phyloP scores from a whole-genome alignment of 2,329 filamentous ascomycete species.

The Trematosphaeria pertusa region DNA sequence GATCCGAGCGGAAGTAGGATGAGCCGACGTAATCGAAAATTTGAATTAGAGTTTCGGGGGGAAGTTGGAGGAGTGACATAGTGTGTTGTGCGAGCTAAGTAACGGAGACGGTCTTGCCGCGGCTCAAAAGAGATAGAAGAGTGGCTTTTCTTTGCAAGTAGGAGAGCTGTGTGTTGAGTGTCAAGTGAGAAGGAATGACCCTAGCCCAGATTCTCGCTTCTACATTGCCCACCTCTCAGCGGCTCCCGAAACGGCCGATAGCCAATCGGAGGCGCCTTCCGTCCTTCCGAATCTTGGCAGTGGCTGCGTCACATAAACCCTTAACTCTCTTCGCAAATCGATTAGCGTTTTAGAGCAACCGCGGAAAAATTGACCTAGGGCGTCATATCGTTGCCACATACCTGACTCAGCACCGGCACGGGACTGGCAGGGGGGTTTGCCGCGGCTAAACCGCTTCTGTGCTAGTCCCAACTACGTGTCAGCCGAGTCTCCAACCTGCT shows the following conservation, averaged over 20 bases:
- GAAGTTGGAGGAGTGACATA: constrained; percentile 29
- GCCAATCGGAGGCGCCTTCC: no score
- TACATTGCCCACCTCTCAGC: no score
- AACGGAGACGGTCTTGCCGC: constrained; percentile 12
- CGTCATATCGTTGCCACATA: neutral
- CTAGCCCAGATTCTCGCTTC: no score
- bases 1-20: constrained; percentile 27
- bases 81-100: constrained; percentile 20
- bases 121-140: constrained; percentile 6
- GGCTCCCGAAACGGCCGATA: no score
- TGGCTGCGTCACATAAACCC: no score
- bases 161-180: constrained; percentile 12
- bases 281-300: no score
- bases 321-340: no score
- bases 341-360: neutral
- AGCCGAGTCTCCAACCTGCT: no score
- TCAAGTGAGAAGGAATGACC: constrained; percentile 7
- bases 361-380: neutral
- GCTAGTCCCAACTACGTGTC: constrained; percentile 10
- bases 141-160: constrained; percentile 12
- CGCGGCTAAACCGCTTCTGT: constrained; percentile 12
- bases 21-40: constrained; percentile 27
- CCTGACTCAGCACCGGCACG: neutral
- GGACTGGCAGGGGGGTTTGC: neutral
- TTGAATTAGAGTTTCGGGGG: constrained; percentile 24